Base-by-base conservation (phyloP, 192 early-diverging fungal species). In the Phlyctochytrium bullatum region DNA sequence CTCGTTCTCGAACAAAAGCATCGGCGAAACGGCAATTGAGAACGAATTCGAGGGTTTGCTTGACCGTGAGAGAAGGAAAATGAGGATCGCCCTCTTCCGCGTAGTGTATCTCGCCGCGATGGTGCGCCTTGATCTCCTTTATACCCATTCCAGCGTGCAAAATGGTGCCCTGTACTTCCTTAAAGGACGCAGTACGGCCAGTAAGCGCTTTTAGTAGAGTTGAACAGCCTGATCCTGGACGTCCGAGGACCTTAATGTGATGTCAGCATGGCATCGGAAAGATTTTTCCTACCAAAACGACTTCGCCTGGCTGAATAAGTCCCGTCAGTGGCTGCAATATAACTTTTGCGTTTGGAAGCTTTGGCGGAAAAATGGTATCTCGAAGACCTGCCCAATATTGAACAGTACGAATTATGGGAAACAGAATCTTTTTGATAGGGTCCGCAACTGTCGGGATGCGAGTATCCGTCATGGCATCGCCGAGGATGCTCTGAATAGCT, bases 41-140 rank as follows among this genome's bases (percentile, higher is more conserved):
- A 0, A 90, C 92, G 70, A 89, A 91, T 51, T 88, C 79, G 16
- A 92, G 80, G 25, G 90, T 93, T 73, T 91, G 84, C 47, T 86
- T 85, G 20, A 91, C 87, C 4, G 90, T 90, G 69, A 92, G 64
- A 20, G 89, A 89, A 3, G 90, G 87, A 71, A 83, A 90, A 66
- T 94, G 90, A 36, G 82, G 78, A 62, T 92, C 91, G 71, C 90
- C 89, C 79, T 94, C 92, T 72, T 88, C 82, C 66, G 88, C 90
- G 66, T 92, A 94, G 24, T 83, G 82, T 10, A 94, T 84, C 62
- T 91, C 88, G 50, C 88, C 89, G 65, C 88, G 86, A 67, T 88
- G 90, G 52, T 81, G 69, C 32, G 78, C 78, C 1, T 67, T 65
- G 62, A 94, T 83, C 50, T 84, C 80, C 16, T 79, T 68, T 14